Conservation (phyloP, 179 eudicot genomes). For the Silene vulgaris region DNA sequence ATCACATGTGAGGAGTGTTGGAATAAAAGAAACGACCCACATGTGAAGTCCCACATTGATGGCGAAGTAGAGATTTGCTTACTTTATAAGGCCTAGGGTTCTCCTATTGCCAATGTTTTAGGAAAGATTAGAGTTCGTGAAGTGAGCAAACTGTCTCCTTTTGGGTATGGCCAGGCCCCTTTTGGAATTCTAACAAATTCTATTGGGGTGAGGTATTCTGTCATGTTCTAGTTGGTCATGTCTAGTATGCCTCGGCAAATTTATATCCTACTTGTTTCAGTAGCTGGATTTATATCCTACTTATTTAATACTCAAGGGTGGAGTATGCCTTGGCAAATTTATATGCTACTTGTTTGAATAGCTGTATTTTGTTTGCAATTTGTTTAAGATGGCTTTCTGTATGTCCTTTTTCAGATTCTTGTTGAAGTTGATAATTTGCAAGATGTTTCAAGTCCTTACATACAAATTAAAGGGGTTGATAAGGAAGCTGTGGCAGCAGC, state of each 20-base stretch:
- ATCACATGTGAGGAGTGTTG: too few species aligned
- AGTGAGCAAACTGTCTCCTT: too few species aligned
- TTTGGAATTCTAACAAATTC: neutral
- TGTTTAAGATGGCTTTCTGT: slow-evolving; percentile 12
- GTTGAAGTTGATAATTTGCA: slow-evolving; percentile 88
- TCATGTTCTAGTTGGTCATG: too few species aligned
- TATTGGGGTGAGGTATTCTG: neutral
- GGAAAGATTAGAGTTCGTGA: too few species aligned
- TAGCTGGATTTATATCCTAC: neutral
- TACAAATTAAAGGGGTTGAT: slow-evolving; percentile 86
- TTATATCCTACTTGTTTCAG: neutral
- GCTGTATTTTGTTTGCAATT: neutral
- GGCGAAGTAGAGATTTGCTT: too few species aligned
- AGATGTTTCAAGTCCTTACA: slow-evolving; percentile 74
- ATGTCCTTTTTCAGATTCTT: slow-evolving; percentile 51
- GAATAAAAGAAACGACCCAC: too few species aligned
- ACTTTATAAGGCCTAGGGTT: too few species aligned
- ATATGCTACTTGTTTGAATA: neutral
- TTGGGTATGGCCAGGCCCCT: too few species aligned
- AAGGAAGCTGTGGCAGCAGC: slow-evolving; percentile 80
- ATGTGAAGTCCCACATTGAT: too few species aligned
- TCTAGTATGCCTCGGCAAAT: neutral
- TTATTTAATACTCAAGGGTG: neutral
- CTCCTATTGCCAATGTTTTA: too few species aligned
- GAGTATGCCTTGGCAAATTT: neutral